Conservation (phyloP, 208 protist species). For the Leishmania braziliensis region DNA sequence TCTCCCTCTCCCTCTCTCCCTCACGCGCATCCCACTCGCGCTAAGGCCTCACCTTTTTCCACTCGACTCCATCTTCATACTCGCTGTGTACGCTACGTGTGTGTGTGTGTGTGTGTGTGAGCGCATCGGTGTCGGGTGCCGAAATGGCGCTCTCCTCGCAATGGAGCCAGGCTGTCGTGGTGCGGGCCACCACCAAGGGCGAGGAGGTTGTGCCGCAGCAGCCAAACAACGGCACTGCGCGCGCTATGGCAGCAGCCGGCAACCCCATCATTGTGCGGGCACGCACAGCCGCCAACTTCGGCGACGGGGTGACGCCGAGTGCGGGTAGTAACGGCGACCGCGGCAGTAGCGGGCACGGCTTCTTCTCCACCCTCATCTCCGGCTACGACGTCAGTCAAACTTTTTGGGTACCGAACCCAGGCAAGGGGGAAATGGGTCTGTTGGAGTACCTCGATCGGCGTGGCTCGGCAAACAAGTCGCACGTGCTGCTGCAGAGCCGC, state of each 20-base stretch:
- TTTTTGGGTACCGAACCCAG: constrained; percentile 72
- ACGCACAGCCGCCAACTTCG: constrained; percentile 44
- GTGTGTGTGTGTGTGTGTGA: constrained; percentile 13
- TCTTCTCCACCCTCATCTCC: constrained; percentile 14
- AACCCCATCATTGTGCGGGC: constrained; percentile 67
- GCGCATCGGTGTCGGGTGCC: not conserved
- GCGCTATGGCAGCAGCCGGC: constrained; percentile 51
- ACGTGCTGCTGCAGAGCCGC: constrained; percentile 68
- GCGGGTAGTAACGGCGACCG: not conserved
- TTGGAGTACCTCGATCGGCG: constrained; percentile 67
- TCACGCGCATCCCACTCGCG: not conserved
- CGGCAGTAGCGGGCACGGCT: not conserved
- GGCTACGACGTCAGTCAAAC: constrained; percentile 53
- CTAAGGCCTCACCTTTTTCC: too few species aligned
- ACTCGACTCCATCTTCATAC: not conserved
- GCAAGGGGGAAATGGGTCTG: constrained; percentile 62
- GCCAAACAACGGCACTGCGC: constrained; percentile 41
- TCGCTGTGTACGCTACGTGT: not conserved
- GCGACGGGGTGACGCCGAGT: constrained; percentile 4
- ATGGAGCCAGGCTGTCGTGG: constrained; percentile 69
- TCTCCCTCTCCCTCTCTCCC: not conserved
- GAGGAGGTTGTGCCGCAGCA: constrained; percentile 38
- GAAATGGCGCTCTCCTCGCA: constrained; percentile 63
- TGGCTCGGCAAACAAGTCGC: constrained; percentile 49
- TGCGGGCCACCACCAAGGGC: constrained; percentile 39